These are phyloP conservation scores for Dothistroma pini DNA, from an alignment of 2,329 filamentous ascomycete genomes.

Conservation along the genomic window DNA sequence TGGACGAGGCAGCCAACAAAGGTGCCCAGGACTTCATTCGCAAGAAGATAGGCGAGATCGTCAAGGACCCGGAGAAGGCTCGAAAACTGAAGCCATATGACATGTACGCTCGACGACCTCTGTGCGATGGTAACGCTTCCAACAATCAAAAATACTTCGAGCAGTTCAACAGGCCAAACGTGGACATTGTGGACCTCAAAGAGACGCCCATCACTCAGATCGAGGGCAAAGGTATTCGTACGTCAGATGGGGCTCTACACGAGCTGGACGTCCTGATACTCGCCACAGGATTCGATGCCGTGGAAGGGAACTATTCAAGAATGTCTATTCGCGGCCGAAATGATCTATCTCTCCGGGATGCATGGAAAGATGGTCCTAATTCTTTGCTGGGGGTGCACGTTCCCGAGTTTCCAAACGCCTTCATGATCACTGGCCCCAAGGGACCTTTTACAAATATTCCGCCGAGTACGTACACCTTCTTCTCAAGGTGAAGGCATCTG, in stretches of 20 bases:
- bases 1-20: slow-evolving; percentile 48
- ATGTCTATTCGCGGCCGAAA: slow-evolving; percentile 33
- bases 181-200: slow-evolving; percentile 42
- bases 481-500: not conserved
- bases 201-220: slow-evolving; percentile 43
- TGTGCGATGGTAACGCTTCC: slow-evolving; percentile 33
- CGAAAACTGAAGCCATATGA: slow-evolving; percentile 53
- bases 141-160: slow-evolving; percentile 49
- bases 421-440: slow-evolving; percentile 40
- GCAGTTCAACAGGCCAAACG: slow-evolving; percentile 42
- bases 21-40: slow-evolving; percentile 55
- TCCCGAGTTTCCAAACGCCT: slow-evolving; percentile 38
- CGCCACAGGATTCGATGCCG: slow-evolving; percentile 45
- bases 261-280: slow-evolving; percentile 45
- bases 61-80: slow-evolving; percentile 48
- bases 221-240: slow-evolving; percentile 51
- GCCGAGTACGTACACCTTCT: slow-evolving; percentile 7
- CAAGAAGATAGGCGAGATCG: slow-evolving; percentile 48
- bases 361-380: slow-evolving; percentile 33
- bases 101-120: slow-evolving; percentile 45
- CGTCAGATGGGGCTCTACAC: slow-evolving; percentile 36
- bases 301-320: slow-evolving; percentile 35
- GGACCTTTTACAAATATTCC: slow-evolving; percentile 41
- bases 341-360: slow-evolving; percentile 30
- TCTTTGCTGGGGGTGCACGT: slow-evolving; percentile 39